Percentiles rank a stretch among this genome's conserved stretches.
Evolutionary conservation across 2,329 filamentous ascomycete genomes (phyloP).

Genomic region (Nannizziopsis barbatae): DNA sequence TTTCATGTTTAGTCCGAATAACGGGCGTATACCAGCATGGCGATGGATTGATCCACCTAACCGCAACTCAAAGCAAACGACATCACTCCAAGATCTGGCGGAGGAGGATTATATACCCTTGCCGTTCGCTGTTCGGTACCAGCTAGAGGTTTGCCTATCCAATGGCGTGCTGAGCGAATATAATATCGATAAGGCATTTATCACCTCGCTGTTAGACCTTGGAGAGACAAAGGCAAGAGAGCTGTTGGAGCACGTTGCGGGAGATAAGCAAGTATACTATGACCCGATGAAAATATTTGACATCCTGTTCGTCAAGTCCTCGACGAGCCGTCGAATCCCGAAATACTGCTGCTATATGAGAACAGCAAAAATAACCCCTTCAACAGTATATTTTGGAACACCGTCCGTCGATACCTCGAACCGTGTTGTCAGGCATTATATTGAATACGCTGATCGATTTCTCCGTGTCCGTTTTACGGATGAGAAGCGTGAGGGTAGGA

Average conservation of each 20-base stretch:
- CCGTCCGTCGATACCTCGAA: conserved; percentile 81
- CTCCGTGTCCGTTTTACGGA: conserved; percentile 83
- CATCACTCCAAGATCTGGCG: conserved; percentile 28
- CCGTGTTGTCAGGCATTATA: conserved; percentile 65
- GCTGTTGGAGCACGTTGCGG: conserved; percentile 63
- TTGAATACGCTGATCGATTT: conserved; percentile 62
- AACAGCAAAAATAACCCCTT: conserved; percentile 72
- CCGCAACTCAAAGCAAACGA: conserved; percentile 22
- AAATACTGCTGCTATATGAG: conserved; percentile 63
- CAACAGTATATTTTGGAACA: conserved; percentile 64
- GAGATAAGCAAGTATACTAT: conserved; percentile 50
- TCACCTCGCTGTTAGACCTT: conserved; percentile 48
- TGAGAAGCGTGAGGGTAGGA: conserved; percentile 54
- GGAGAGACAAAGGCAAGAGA: conserved; percentile 46
- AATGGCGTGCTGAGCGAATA: conserved; percentile 65
- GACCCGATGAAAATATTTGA: conserved; percentile 65
- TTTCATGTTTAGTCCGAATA: conserved; percentile 29
- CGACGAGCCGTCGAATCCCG: conserved; percentile 47
- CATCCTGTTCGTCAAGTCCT: conserved; percentile 34
- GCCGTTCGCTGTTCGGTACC: conserved; percentile 67
- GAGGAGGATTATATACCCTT: conserved; percentile 36
- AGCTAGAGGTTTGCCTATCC: conserved; percentile 88
- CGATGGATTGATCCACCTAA: conserved; percentile 30
- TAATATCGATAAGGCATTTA: conserved; percentile 56
- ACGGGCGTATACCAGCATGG: conserved; percentile 24